Base-by-base conservation (phyloP, 352 stramenopile genomes). In the Pythium folliculosum region DNA sequence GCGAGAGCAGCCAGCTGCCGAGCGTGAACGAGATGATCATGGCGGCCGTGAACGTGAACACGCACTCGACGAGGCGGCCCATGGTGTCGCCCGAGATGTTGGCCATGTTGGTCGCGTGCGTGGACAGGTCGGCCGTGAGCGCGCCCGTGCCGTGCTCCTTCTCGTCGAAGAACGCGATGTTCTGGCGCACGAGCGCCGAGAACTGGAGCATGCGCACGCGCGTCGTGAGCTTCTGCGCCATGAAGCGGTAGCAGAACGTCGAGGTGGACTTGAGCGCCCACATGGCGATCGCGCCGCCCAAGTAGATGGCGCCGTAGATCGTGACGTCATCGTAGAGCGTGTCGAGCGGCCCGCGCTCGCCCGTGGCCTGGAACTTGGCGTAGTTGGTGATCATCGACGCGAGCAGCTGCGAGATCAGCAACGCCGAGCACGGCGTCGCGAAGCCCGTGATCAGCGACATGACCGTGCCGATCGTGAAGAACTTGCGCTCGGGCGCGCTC, bases 151-250 rank as follows among this genome's bases (percentile, higher is more conserved):
- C 65, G 37, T 80, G 44, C 3, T 60, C 52, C 1, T 52, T 62
- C 27, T 73, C 57, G 49, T 81, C 77, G 38, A 83, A 84, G 61
- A 83, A 86, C 8, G 43, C 72, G 43, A 84, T 77, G 38, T 81
- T 71, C 60, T 86, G 78, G 21, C 73, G 65, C 74, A 75, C 1
- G 5, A 84, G 47, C 4, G 76, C 75, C 23, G 60, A 10, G 37
- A 88, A 85, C 13, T 85, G 74, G 16, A 78, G 54, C 35, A 65
- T 66, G 5, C 79, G 73, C 10, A 87, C 55, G 2, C 74, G 70
- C 4, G 74, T 76, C 16, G 74, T 81, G 32, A 85, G 70, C 66
- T 82, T 82, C 38, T 85, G 76, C 43, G 63, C 70, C 49, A 86
- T 84, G 64, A 75, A 74, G 17, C 77, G 76, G 69, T 85, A 89